Conservation (phyloP, 2,329 filamentous ascomycete genomes). For the Fusarium fujikuroi region DNA sequence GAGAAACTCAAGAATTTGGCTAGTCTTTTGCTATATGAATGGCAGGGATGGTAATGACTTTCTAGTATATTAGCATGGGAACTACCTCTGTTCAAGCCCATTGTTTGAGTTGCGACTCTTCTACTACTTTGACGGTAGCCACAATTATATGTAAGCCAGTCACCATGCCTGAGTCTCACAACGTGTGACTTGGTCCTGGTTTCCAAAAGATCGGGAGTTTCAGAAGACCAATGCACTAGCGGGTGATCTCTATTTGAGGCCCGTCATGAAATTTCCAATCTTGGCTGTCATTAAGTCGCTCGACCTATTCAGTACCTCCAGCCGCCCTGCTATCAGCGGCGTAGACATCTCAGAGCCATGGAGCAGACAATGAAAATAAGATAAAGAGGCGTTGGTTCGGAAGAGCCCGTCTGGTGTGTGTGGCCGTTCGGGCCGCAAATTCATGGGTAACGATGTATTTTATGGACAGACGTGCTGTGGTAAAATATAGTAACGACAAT, state of each 20-base stretch:
- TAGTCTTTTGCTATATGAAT: not conserved
- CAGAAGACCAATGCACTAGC: constrained; percentile 8
- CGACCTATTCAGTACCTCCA: constrained; percentile 5
- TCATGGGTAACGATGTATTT: not conserved
- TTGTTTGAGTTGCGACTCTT: not conserved
- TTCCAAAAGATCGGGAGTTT: not conserved
- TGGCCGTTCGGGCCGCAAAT: not conserved
- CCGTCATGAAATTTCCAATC: constrained; percentile 13
- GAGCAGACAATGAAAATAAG: not conserved
- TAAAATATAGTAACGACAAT: not conserved
- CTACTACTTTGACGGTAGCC: not conserved
- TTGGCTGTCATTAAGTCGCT: not conserved
- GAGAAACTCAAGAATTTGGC: not conserved
- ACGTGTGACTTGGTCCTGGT: not conserved
- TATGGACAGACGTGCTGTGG: not conserved
- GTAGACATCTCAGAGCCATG: not conserved
- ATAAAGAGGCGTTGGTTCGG: not conserved
- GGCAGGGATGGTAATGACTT: not conserved
- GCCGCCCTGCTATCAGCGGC: not conserved
- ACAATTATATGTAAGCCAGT: not conserved
- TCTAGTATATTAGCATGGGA: not conserved
- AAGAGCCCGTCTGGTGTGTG: not conserved
- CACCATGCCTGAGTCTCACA: not conserved
- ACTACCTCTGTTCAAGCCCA: not conserved
- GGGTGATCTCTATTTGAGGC: constrained; percentile 23